Base-by-base conservation (phyloP, 2,329 filamentous ascomycete species). In the Tolypocladium nubicola region DNA sequence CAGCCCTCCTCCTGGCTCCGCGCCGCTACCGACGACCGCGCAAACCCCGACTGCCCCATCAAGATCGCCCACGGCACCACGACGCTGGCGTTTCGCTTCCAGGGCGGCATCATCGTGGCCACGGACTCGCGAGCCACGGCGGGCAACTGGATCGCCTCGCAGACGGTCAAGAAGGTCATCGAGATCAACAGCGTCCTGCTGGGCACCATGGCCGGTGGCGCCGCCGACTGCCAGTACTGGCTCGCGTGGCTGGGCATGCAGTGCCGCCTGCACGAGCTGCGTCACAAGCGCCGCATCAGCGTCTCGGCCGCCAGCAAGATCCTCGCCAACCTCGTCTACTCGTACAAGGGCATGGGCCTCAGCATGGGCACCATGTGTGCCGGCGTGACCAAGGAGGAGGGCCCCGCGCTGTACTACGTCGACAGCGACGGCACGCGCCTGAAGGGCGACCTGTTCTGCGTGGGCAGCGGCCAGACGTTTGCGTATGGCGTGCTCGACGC, bases 361-460 rank as follows among this genome's bases (percentile, higher is more conserved):
- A 96, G 90, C 72, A 99, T 99, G 94, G 94, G 94, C 66, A 99
- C 94, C 69, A 99, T 99, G 94, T 96, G 94, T 75, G 93, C 94
- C 40, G 94, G 94, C 69, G 94, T 99, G 64, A 94, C 94, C 62
- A 88, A 90, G 64, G 88, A 93, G 76, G 93, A 97, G 80, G 94
- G 94, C 13, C 94, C 94, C 33, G 94, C 94, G 45, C 87, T 99
- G 60, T 99, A 99, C 84, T 99, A 99, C 78, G 95, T 99, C 75
- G 94, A 99, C 79, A 74, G 71, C 62, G 94, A 99, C 76, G 94
- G 94, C 70, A 97, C 94, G 26, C 84, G 94, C 56, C 82, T 99
- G 59, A 78, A 90, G 23, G 94, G 94, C 53, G 97, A 99, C 79
- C 81, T 99, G 61, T 99, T 99, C 81, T 99, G 94, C 73, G 94